Percentiles rank a stretch among this genome's conserved stretches.
phyloP scores from a whole-genome alignment of 2,329 filamentous ascomycete species.

The Apiospora malaysiana region DNA sequence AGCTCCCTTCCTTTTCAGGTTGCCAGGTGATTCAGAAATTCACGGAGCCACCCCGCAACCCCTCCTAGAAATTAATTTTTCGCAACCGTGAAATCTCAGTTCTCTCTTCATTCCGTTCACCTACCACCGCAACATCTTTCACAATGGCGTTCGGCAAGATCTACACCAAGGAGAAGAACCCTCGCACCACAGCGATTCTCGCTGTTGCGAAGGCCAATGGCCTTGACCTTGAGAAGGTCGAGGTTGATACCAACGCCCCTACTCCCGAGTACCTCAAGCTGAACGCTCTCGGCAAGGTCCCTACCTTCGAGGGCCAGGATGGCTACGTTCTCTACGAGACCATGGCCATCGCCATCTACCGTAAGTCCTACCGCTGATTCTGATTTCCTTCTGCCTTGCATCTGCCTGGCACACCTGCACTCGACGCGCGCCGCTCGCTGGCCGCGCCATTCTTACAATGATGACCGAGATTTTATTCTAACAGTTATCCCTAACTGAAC shows the following conservation, averaged over 20 bases:
- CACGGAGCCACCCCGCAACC: constrained; percentile 5
- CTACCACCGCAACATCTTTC: constrained; percentile 36
- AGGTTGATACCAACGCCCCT: constrained; percentile 70
- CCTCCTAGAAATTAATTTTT: constrained; percentile 15
- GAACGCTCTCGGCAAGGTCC: constrained; percentile 89
- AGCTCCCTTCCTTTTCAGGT: not conserved
- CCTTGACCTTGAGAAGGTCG: constrained; percentile 86
- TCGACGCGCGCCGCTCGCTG: constrained; percentile 25
- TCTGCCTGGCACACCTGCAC: constrained; percentile 24
- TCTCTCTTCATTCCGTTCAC: constrained; percentile 21
- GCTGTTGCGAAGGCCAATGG: constrained; percentile 98
- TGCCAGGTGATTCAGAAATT: not conserved
- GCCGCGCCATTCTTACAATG: constrained; percentile 45
- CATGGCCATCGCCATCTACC: constrained; percentile 96
- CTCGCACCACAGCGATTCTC: constrained; percentile 85
- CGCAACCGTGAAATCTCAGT: not conserved
- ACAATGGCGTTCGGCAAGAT: constrained; percentile 97
- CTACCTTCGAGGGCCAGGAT: constrained; percentile 90
- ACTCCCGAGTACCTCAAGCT: constrained; percentile 81
- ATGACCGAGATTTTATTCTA: constrained; percentile 78
- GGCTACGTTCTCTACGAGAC: constrained; percentile 87
- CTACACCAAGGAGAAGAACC: constrained; percentile 80
- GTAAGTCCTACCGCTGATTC: constrained; percentile 65
- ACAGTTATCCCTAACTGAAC: constrained; percentile 99
- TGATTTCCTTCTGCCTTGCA: constrained; percentile 27